phyloP scores from a whole-genome alignment of 2,329 filamentous ascomycete species.

The Penicillium sp. region DNA sequence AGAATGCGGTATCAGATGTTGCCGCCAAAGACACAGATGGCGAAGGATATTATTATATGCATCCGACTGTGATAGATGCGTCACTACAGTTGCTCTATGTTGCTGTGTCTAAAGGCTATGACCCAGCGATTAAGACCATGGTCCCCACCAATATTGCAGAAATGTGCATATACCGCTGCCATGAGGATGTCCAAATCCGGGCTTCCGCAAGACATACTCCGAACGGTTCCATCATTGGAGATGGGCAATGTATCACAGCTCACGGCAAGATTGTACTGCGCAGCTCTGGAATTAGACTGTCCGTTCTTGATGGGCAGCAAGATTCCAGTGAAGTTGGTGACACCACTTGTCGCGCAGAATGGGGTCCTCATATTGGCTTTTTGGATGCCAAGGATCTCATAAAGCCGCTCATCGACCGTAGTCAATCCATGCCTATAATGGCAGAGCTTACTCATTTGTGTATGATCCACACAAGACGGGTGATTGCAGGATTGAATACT shows the following conservation, averaged over 20 bases:
- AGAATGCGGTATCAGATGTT: neutral
- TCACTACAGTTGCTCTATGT: constrained; percentile 20
- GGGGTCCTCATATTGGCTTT: constrained; percentile 16
- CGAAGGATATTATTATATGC: constrained; percentile 15
- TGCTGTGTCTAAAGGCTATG: constrained; percentile 17
- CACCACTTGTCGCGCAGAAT: neutral
- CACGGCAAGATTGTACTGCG: neutral
- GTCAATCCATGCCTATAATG: neutral
- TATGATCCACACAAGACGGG: neutral
- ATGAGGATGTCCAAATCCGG: neutral
- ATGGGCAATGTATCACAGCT: neutral
- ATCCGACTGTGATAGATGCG: constrained; percentile 22
- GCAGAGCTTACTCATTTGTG: constrained; percentile 6
- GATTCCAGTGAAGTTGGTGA: neutral
- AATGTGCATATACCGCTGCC: constrained; percentile 10
- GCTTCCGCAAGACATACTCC: neutral
- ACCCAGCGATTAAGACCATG: constrained; percentile 4
- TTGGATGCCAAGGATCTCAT: constrained; percentile 7
- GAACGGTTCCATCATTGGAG: neutral
- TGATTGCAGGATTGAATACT: neutral
- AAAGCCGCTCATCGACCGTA: constrained; percentile 8
- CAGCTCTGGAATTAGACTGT: neutral
- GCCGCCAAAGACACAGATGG: neutral
- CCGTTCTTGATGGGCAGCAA: constrained; percentile 1
- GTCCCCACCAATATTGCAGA: constrained; percentile 22